phyloP scores from a whole-genome alignment of 2,329 filamentous ascomycete species.

The Blumeriella jaapii region DNA sequence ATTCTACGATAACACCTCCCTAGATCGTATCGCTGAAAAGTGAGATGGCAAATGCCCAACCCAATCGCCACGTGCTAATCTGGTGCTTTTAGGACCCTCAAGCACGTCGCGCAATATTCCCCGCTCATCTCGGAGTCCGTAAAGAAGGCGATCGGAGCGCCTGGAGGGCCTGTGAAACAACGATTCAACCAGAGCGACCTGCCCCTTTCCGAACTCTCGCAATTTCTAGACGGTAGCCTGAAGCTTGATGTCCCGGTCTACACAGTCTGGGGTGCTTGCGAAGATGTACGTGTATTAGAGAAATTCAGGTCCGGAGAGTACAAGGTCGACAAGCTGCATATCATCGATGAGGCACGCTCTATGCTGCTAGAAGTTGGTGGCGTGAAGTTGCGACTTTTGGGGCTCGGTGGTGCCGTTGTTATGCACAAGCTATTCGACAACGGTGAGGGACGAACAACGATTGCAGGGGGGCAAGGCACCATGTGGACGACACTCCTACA shows the following conservation, averaged over 20 bases:
- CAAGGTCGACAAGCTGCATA: slow-evolving; percentile 93
- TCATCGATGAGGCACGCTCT: slow-evolving; percentile 96
- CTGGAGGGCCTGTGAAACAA: slow-evolving; percentile 71
- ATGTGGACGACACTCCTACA: slow-evolving; percentile 99
- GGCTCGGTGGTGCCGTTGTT: slow-evolving; percentile 88
- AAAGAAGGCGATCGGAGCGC: slow-evolving; percentile 54
- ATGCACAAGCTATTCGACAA: slow-evolving; percentile 99
- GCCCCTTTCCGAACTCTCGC: slow-evolving; percentile 82
- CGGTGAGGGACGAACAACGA: slow-evolving; percentile 92
- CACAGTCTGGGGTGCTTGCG: slow-evolving; percentile 97
- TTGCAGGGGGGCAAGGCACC: slow-evolving; percentile 93
- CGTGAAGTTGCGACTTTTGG: slow-evolving; percentile 87
- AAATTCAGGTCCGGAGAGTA: slow-evolving; percentile 97
- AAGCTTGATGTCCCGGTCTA: slow-evolving; percentile 95
- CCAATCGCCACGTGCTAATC: slow-evolving; percentile 15
- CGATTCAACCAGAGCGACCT: slow-evolving; percentile 73
- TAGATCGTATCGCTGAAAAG: slow-evolving; percentile 98
- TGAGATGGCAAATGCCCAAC: slow-evolving; percentile 34
- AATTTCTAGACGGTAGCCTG: slow-evolving; percentile 77
- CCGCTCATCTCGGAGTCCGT: slow-evolving; percentile 74
- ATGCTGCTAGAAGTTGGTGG: slow-evolving; percentile 90
- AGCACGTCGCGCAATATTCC: slow-evolving; percentile 97
- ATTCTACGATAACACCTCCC: slow-evolving; percentile 92
- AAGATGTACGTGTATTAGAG: slow-evolving; percentile 93
- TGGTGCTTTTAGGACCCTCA: slow-evolving; percentile 60